phyloP scores from a whole-genome alignment of 495 filamentous ascomycete species.

The Penicillium diatomitis region DNA sequence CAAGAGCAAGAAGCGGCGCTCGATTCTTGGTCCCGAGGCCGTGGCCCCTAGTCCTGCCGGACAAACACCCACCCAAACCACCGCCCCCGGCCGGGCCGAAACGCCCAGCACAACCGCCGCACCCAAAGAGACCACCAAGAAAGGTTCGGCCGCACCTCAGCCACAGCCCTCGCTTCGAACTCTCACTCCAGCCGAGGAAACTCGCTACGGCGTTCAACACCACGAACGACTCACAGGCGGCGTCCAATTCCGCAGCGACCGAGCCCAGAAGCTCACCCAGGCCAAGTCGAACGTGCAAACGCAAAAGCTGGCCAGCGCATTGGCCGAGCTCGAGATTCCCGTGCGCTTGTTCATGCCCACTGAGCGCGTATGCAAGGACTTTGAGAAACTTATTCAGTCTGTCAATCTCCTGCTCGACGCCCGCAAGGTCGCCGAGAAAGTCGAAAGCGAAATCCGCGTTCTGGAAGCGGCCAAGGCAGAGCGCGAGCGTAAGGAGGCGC shows the following conservation, averaged over 20 bases:
- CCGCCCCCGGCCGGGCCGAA: slow-evolving; percentile 26
- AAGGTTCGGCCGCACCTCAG: slow-evolving; percentile 31
- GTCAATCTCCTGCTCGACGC: slow-evolving; percentile 73
- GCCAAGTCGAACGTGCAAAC: slow-evolving; percentile 79
- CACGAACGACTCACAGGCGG: slow-evolving; percentile 73
- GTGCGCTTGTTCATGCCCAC: slow-evolving; percentile 79
- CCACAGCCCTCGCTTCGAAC: slow-evolving; percentile 49
- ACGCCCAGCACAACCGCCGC: slow-evolving; percentile 26
- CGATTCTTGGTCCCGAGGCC: slow-evolving; percentile 49
- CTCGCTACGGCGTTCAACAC: slow-evolving; percentile 71
- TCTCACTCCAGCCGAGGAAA: slow-evolving; percentile 65
- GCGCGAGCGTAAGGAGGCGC: slow-evolving; percentile 37
- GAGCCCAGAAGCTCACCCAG: slow-evolving; percentile 69
- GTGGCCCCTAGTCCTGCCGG: slow-evolving; percentile 38
- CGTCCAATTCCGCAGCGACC: slow-evolving; percentile 75
- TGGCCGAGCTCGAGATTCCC: slow-evolving; percentile 73
- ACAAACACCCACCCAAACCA: slow-evolving; percentile 38
- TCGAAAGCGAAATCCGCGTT: slow-evolving; percentile 73
- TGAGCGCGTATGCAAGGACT: slow-evolving; percentile 63
- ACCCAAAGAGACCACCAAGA: slow-evolving; percentile 40
- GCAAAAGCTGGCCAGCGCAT: slow-evolving; percentile 64
- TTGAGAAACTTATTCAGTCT: slow-evolving; percentile 66
- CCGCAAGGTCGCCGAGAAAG: slow-evolving; percentile 74
- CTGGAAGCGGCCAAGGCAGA: slow-evolving; percentile 56
- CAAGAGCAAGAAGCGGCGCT: slow-evolving; percentile 76